Base-by-base conservation (phyloP, 805 yeast species). In the Wickerhamiella cacticola region DNA sequence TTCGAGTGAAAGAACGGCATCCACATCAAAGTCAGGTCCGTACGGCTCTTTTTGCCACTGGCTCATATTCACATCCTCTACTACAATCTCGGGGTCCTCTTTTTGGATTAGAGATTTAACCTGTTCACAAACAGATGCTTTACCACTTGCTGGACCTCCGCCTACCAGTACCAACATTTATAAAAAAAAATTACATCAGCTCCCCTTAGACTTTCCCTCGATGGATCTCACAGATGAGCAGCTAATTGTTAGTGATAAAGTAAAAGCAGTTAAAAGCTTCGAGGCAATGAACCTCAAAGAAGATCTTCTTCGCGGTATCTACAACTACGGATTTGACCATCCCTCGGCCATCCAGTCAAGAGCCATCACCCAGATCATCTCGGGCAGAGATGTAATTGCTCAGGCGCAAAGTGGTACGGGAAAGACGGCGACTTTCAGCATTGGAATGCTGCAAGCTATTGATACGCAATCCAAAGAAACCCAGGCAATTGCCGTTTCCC, bases 351-450 rank as follows among this genome's bases (percentile, higher is more conserved):
- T 82, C 63, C 94, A 82, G 64, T 78, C 80, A 49, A 68, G 92
- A 58, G 94, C 92, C 43, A 82, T 82, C 55, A 71, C 77, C 62
- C 89, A 82, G 59, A 81, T 82, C 56, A 79, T 82, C 52, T 74
- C 77, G 50, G 88, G 88, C 39, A 67, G 79, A 58, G 89, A 82
- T 59, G 71, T 75, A 0, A 72, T 92, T 54, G 98, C 98, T 52
- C 98, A 92, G 71, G 97, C 98, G 51, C 98, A 92, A 70, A 86
- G 96, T 31, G 98, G 98, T 69, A 92, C 98, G 44, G 98, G 98
- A 69, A 92, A 92, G 72, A 92, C 98, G 24, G 98, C 97, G 55
- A 92, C 98, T 42, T 92, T 92, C 73, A 76, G 96, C 54, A 89
- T 92, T 56, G 89, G 95, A 22, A 83, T 87, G 73, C 71, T 92